A percentile compares a stretch with the other conserved stretches of the same genome.
Conservation (phyloP, 345 rosid genomes). For the Hevea brasiliensis region DNA sequence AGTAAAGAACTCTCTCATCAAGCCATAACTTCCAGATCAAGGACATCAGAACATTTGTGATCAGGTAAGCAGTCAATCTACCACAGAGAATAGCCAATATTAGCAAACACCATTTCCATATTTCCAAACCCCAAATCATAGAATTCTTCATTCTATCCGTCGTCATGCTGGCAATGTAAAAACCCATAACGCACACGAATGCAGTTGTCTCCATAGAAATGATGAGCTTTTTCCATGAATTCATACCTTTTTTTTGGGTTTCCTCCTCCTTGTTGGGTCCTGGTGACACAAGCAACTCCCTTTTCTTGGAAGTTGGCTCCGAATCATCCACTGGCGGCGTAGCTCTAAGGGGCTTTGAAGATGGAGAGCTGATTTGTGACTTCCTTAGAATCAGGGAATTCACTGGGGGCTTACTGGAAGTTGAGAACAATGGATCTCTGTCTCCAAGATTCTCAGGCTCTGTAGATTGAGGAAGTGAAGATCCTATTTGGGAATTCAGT, state of each 20-base stretch:
- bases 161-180: slow-evolving; percentile 39
- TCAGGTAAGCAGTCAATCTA: slow-evolving; percentile 43
- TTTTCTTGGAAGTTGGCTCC: no score
- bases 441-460: background rate
- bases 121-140: slow-evolving; percentile 39
- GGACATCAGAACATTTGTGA: slow-evolving; percentile 39
- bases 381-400: background rate
- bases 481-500: background rate
- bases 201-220: slow-evolving; percentile 30
- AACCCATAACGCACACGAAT: slow-evolving; percentile 26
- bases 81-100: slow-evolving; percentile 46
- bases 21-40: slow-evolving; percentile 46
- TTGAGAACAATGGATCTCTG: background rate
- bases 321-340: no score
- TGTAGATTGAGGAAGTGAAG: background rate
- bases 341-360: background rate
- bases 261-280: background rate
- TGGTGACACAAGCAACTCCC: no score
- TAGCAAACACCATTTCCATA: slow-evolving; percentile 61
- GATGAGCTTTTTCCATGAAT: slow-evolving; percentile 3
- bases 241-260: background rate
- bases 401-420: background rate
- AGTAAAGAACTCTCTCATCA: slow-evolving; percentile 58
- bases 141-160: slow-evolving; percentile 24
- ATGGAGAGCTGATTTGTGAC: background rate